Percentiles rank a stretch among this genome's conserved stretches.
phyloP scores from a whole-genome alignment of 179 eudicot genomes.

The Beta lomatogona region DNA sequence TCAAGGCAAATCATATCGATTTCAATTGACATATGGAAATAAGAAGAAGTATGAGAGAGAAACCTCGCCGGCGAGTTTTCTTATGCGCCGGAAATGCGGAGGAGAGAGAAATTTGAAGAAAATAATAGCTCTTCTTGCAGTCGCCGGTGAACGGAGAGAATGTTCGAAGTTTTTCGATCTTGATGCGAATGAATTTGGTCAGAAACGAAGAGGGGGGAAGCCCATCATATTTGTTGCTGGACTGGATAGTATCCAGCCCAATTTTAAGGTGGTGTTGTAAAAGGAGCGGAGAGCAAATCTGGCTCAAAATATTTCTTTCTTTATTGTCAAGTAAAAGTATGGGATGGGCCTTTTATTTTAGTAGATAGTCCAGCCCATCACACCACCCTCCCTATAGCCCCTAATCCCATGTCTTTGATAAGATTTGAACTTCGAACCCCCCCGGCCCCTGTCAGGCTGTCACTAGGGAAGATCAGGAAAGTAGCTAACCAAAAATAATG shows the following conservation, averaged over 20 bases:
- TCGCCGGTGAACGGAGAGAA: conserved; percentile 27
- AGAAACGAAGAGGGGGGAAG: not conserved
- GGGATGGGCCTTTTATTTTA: too few relatives aligned
- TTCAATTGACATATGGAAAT: not conserved
- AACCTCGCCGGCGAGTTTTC: conserved; percentile 6
- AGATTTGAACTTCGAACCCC: too few relatives aligned
- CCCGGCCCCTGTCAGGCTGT: too few relatives aligned
- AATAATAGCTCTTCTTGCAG: not conserved
- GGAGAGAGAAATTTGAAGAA: conserved; percentile 1
- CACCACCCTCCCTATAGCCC: too few relatives aligned
- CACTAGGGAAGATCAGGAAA: too few relatives aligned
- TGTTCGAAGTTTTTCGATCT: not conserved
- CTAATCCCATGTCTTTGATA: too few relatives aligned
- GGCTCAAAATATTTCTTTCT: too few relatives aligned
- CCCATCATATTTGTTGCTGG: not conserved
- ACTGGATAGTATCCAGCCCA: not conserved
- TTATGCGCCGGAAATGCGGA: conserved; percentile 12
- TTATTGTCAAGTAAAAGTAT: too few relatives aligned
- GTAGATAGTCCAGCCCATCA: too few relatives aligned
- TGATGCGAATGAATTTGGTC: not conserved
- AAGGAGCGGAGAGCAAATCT: too few relatives aligned
- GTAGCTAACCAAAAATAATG: too few relatives aligned
- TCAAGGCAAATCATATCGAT: not conserved
- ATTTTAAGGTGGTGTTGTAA: too few relatives aligned
- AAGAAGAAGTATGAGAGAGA: conserved; percentile 3